Conservation (phyloP, 805 yeast species). For the Hanseniaspora vineae region DNA sequence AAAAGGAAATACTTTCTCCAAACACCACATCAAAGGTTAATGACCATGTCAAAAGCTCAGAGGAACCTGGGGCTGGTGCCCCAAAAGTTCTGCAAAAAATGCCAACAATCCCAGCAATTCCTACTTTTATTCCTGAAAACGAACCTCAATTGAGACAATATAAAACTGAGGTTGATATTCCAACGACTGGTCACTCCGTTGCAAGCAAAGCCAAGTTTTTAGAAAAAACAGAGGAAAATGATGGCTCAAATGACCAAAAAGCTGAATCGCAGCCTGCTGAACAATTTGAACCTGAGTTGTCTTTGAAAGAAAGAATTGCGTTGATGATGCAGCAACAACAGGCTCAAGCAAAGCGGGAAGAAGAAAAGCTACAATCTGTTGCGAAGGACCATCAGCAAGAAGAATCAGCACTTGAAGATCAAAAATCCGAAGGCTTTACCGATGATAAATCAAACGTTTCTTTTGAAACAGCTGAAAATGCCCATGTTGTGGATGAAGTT, state of each 20-base stretch:
- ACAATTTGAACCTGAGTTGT: constrained; percentile 48
- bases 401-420: not conserved
- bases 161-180: not conserved
- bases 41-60: too few species aligned
- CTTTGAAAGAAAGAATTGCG: constrained; percentile 79
- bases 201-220: not conserved
- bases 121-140: not conserved
- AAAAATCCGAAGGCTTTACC: too few species aligned
- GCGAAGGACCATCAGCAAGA: not conserved
- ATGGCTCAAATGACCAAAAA: not conserved
- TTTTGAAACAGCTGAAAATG: too few species aligned
- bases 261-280: constrained; percentile 33
- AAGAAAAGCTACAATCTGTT: not conserved
- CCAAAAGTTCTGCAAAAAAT: not conserved
- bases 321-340: constrained; percentile 63
- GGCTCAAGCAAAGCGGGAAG: constrained; percentile 51
- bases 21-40: too few species aligned
- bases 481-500: too few species aligned
- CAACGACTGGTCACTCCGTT: not conserved
- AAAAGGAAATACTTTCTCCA: too few species aligned
- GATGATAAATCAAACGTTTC: too few species aligned
- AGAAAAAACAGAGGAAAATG: not conserved
- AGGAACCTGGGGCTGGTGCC: not conserved
- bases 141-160: not conserved
- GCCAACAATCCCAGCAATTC: not conserved